Evolutionary conservation across 257 asterid species (phyloP), one percentile per base, ranked within the genome.

Genomic region (Pogostemon cablin): DNA sequence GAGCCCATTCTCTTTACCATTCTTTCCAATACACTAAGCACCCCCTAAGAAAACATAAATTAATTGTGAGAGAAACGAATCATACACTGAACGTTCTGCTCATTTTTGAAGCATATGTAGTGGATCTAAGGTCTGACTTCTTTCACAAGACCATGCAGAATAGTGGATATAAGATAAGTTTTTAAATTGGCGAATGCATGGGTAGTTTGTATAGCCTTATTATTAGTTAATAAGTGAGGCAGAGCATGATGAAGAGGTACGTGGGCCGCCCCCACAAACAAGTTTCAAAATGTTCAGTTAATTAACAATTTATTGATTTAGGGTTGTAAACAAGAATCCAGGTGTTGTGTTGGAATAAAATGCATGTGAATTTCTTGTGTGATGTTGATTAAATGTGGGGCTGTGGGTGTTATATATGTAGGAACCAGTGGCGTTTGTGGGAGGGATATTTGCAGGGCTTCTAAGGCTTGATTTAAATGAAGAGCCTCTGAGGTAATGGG

Each of bases 351-450:
- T 25, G 32, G 32, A 25, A 25, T 25, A 25, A 25, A 25, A 25
- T 70, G 54, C 46, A 37, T 17, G 49, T 59, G 3, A 53, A 1
- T 63, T 50, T 62, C 34, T 55, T 71, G 56, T 8, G 56, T 48
- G 9, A 6, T 61, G 25, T 10, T 71, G 32, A 25, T 40, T 53
- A 0, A 39, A 67, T 11, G 7, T 32, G 32, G 32, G 32, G 32
- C 1, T 25, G 32, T 25, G 32, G 32, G 32, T 25, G 32, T 9
- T 61, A 17, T 47, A 17, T 47, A 9, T 44, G 0, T 61, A 92
- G 98, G 98, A 92, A 78, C 98, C 96, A 9, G 86, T 90, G 53
- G 98, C 96, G 49, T 92, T 92, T 52, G 74, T 84, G 76, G 96
- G 96, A 77, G 96, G 96, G 73, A 68, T 92, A 67, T 83, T 92